Base-by-base conservation (phyloP, 2,329 filamentous ascomycete species). In the Chaetomium strumarium region DNA sequence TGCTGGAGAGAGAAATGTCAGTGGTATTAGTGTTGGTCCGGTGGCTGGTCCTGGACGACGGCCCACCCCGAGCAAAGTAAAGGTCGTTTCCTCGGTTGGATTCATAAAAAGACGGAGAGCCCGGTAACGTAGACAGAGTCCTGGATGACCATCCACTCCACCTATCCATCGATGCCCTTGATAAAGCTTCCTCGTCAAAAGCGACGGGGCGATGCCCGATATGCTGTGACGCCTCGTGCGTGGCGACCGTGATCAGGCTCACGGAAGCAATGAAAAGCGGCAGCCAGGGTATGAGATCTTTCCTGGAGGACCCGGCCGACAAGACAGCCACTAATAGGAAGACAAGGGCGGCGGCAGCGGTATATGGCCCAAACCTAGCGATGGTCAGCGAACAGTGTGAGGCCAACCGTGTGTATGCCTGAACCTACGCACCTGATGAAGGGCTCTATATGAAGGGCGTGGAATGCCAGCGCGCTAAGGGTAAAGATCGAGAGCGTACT, bases 251-350 rank as follows among this genome's bases (percentile, higher is more conserved):
- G n/a, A 46, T 17, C 13, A 62, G 43, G 50, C 57, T 59, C 9
- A 49, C 39, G 2, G 44, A 44, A 7, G 57, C 56, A 36, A 58
- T 48, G 11, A 58, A 61, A 4, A 62, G 30, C 14, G 60, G 61
- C 7, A 63, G 49, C 60, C 60, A 63, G 1, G 58, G 60, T 11
- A 59, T 51, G n/a, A 63, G 47, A 6, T 60, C 56, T 14, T 29
- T 45, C 24, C 49, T 55, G 14, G 56, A 53, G 6, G 56, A 34
- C 3, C 47, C 55, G 16, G 42, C 42, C n/a, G 51, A 52, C 2
- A 62, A 17, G 14, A 61, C 57, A 33, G 52, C 49, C 8, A 58
- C 38, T 1, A 62, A 12, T 14, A 62, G 51, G 11, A 63, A 30
- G 19, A 55, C n/a, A 12, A 60, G 44, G 8, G 53, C 55, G 16